Conservation (phyloP, 371 early-diverging fungal genomes). For the Rhizomucor miehei region DNA sequence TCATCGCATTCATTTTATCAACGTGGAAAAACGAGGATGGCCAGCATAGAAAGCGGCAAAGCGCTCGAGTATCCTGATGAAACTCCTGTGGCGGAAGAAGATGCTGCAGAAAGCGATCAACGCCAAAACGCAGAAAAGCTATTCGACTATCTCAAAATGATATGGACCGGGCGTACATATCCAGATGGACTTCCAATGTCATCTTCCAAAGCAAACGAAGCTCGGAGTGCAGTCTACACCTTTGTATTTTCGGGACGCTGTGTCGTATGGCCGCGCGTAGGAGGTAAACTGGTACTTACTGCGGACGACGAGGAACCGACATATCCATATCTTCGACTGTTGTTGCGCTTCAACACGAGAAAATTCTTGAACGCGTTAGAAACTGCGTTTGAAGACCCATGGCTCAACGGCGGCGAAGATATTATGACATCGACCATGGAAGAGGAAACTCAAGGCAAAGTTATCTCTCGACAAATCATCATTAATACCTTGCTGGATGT, state of each 20-base stretch:
- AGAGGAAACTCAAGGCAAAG: slow-evolving; percentile 59
- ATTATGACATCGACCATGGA: slow-evolving; percentile 50
- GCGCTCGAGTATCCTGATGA: slow-evolving; percentile 2
- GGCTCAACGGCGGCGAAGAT: slow-evolving; percentile 63
- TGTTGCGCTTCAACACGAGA: slow-evolving; percentile 64
- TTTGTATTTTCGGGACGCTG: slow-evolving; percentile 76
- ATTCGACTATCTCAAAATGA: slow-evolving; percentile 70
- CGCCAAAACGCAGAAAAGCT: slow-evolving; percentile 57
- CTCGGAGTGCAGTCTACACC: slow-evolving; percentile 72
- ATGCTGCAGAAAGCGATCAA: slow-evolving; percentile 13
- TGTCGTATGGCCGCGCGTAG: slow-evolving; percentile 69
- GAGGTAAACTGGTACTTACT: slow-evolving; percentile 56
- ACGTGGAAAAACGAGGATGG: slow-evolving; percentile 5
- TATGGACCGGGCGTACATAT: slow-evolving; percentile 71
- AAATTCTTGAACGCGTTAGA: slow-evolving; percentile 68
- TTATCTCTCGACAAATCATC: slow-evolving; percentile 74
- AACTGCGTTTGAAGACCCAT: slow-evolving; percentile 68
- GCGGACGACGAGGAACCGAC: slow-evolving; percentile 66
- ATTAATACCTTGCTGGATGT: slow-evolving; percentile 70
- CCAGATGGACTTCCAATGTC: slow-evolving; percentile 58
- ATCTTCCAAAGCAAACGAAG: slow-evolving; percentile 58
- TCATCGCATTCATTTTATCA: slow-evolving; percentile 3
- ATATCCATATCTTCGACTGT: slow-evolving; percentile 70
- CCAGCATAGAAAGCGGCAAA: slow-evolving; percentile 13
- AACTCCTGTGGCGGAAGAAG: too few relatives aligned